Evolutionary conservation across 176 grass and related monocot species (phyloP).

Genomic region (Carex scoparia): DNA sequence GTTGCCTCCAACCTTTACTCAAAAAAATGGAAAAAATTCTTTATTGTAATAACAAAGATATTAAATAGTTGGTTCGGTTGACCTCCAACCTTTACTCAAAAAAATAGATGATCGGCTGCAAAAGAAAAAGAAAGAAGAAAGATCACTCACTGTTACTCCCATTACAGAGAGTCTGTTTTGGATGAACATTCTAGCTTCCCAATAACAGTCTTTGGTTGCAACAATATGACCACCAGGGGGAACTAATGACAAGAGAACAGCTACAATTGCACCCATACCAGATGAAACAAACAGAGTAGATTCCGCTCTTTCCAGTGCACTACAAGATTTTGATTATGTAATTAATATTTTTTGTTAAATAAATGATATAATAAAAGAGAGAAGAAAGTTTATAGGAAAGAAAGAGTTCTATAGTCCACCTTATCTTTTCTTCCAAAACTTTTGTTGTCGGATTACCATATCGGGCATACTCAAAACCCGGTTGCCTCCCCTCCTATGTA

Average conservation of each 20-base stretch:
- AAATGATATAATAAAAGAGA: too few species aligned
- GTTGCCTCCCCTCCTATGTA: constrained; percentile 75
- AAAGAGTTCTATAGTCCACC: neutral
- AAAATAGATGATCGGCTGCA: neutral
- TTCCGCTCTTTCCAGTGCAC: constrained; percentile 84
- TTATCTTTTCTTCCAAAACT: constrained; percentile 92
- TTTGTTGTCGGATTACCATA: constrained; percentile 90
- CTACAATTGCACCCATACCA: constrained; percentile 89
- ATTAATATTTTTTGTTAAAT: too few species aligned
- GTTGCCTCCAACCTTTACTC: too few species aligned
- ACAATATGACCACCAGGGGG: constrained; percentile 80
- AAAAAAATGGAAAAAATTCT: too few species aligned
- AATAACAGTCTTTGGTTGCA: constrained; percentile 88
- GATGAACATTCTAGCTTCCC: constrained; percentile 91
- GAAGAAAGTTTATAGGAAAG: neutral
- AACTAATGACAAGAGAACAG: constrained; percentile 65
- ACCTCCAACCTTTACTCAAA: too few species aligned
- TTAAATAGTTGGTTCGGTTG: too few species aligned
- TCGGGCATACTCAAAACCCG: constrained; percentile 82
- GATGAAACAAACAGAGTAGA: constrained; percentile 93
- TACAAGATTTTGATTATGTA: constrained; percentile 16
- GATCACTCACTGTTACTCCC: constrained; percentile 63
- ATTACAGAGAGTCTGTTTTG: constrained; percentile 71
- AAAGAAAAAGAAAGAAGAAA: neutral
- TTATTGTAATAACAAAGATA: too few species aligned